Conservation (phyloP, 345 rosid genomes). For the Eucalyptus marginata region DNA sequence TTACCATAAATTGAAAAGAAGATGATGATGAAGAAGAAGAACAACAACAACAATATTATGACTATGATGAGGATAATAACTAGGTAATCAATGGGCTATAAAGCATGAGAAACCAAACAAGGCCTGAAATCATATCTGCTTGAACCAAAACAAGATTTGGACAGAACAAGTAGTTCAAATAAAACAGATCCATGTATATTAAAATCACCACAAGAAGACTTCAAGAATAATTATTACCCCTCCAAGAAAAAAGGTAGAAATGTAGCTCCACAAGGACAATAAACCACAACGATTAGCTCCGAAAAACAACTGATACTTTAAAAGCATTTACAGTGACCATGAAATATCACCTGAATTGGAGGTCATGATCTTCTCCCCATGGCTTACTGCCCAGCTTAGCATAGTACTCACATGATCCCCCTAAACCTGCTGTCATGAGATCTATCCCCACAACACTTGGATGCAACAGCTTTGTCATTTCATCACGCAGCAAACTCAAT, state of each 20-base stretch:
- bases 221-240: not conserved
- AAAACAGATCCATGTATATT: not conserved
- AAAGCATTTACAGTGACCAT: slow-evolving; percentile 4
- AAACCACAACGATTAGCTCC: not conserved
- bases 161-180: not conserved
- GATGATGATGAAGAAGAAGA: not conserved
- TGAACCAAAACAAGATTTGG: not conserved
- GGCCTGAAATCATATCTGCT: not conserved
- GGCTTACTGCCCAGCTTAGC: slow-evolving; percentile 56
- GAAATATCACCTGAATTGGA: slow-evolving; percentile 79
- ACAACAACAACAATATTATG: fast-evolving
- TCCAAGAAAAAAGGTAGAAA: not conserved
- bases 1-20: not conserved
- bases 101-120: not conserved
- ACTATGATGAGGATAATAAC: not conserved
- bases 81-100: not conserved
- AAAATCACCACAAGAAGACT: not conserved
- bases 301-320: slow-evolving; percentile 6
- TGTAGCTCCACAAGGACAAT: not conserved
- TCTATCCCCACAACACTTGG: slow-evolving; percentile 89
- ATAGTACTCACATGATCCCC: slow-evolving; percentile 38
- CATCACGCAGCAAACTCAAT: slow-evolving; percentile 62
- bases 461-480: slow-evolving; percentile 64
- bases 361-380: slow-evolving; percentile 93
- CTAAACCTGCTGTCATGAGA: slow-evolving; percentile 51